Evolutionary conservation across 2,329 filamentous ascomycete genomes (phyloP).

Genomic region (Polytolypa hystricis): DNA sequence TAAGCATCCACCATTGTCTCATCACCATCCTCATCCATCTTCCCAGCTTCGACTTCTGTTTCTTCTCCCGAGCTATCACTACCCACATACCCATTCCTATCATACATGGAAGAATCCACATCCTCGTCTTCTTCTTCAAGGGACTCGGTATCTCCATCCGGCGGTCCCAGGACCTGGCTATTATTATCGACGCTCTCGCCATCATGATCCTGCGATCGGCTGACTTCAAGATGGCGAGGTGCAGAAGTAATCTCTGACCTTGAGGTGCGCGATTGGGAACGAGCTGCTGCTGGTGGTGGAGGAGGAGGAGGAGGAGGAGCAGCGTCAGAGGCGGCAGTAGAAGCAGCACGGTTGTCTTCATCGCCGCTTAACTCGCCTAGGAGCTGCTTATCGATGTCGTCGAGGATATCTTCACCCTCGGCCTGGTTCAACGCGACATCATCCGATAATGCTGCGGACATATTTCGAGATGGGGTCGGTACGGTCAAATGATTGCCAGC

Average conservation of each 20-base stretch:
- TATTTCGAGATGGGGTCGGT: conserved; percentile 16
- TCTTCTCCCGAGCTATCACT: conserved; percentile 23
- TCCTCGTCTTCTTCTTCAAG: conserved; percentile 19
- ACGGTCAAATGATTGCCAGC: conserved; percentile 13
- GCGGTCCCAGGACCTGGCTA: not conserved
- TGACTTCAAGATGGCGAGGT: too few species aligned
- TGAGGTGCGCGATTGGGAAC: too few species aligned
- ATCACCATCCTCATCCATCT: conserved; percentile 7
- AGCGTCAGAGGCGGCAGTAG: conserved; percentile 5
- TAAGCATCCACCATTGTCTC: conserved; percentile 4
- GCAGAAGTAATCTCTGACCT: too few species aligned
- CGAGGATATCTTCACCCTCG: conserved; percentile 24
- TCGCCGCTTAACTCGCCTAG: conserved; percentile 27
- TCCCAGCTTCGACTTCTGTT: conserved; percentile 9
- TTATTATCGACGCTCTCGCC: not conserved
- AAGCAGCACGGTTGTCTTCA: conserved; percentile 16
- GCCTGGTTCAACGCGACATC: conserved; percentile 18
- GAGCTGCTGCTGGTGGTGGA: too few species aligned
- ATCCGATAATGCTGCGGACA: conserved; percentile 13
- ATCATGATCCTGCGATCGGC: not conserved
- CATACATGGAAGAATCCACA: conserved; percentile 23
- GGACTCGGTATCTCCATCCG: conserved; percentile 25
- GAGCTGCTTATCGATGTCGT: conserved; percentile 28
- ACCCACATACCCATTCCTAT: conserved; percentile 23
- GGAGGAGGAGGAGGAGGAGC: conserved; percentile 9